These are phyloP conservation scores for Penicillium canariense DNA, from an alignment of 495 filamentous ascomycete genomes.

Conservation along the genomic window DNA sequence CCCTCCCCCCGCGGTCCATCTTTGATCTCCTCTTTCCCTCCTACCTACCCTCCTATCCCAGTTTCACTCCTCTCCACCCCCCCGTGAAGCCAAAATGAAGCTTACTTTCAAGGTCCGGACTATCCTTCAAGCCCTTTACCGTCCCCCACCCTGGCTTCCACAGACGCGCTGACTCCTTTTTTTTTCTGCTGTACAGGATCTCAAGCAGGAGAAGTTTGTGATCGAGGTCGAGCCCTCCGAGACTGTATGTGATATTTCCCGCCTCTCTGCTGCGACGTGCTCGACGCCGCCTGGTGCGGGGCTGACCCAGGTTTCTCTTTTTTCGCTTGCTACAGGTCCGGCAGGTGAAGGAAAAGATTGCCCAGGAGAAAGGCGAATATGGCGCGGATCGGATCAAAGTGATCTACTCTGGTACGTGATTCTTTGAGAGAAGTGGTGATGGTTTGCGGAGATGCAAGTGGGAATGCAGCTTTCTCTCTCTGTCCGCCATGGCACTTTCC, in stretches of 20 bases:
- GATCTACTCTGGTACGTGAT: slow-evolving; percentile 82
- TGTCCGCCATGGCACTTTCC: not conserved
- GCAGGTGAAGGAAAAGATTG: slow-evolving; percentile 85
- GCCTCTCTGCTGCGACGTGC: not conserved
- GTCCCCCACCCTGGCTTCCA: slow-evolving; percentile 9
- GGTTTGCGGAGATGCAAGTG: not conserved
- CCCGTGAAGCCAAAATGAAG: slow-evolving; percentile 62
- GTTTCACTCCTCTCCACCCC: slow-evolving; percentile 4
- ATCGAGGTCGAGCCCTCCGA: slow-evolving; percentile 92
- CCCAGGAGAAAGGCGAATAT: slow-evolving; percentile 79
- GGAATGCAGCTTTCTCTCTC: not conserved
- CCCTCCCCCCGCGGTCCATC: slow-evolving; percentile 7
- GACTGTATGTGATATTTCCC: slow-evolving; percentile 57
- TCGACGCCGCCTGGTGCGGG: slow-evolving; percentile 25
- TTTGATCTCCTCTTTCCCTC: slow-evolving; percentile 14
- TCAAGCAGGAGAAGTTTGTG: slow-evolving; percentile 96
- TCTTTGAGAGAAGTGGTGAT: not conserved
- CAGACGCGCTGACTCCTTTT: slow-evolving; percentile 14
- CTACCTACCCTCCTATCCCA: not conserved
- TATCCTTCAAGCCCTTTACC: slow-evolving; percentile 16
- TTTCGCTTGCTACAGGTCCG: slow-evolving; percentile 60
- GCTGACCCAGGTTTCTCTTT: slow-evolving; percentile 22
- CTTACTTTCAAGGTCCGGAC: slow-evolving; percentile 78
- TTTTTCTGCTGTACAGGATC: slow-evolving; percentile 57
- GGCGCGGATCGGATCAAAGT: slow-evolving; percentile 84